A percentile compares a stretch with the other conserved stretches of the same genome.
phyloP scores from a whole-genome alignment of 257 asterid genomes.

The Fraxinus anomala region DNA sequence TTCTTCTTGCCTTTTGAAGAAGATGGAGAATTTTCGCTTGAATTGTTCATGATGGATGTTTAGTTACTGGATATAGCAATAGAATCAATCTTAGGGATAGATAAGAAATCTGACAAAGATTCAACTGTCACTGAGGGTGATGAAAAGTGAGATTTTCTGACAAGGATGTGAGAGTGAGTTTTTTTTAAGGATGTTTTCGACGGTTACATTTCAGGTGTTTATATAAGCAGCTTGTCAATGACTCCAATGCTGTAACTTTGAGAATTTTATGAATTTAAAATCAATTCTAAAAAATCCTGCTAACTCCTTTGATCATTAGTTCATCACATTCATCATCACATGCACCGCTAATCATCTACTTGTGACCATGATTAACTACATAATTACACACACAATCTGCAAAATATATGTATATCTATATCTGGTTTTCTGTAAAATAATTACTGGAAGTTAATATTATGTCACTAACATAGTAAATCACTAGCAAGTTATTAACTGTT shows the following conservation, averaged over 20 bases:
- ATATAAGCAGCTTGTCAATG: constrained; percentile 1
- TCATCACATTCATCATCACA: constrained; percentile 9
- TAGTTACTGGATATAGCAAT: background rate
- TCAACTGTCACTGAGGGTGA: background rate
- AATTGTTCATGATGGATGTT: background rate
- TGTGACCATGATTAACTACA: background rate
- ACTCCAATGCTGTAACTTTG: background rate
- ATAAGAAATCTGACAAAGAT: background rate
- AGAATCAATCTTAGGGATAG: background rate
- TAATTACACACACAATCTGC: background rate
- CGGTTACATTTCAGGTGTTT: background rate
- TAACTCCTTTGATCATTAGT: background rate
- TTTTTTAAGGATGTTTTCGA: background rate
- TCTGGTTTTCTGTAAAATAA: background rate
- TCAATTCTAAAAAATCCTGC: background rate
- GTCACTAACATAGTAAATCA: too few species aligned
- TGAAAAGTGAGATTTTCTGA: constrained; percentile 3
- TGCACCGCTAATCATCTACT: background rate
- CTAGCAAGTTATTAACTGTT: background rate
- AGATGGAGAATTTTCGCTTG: constrained; percentile 30
- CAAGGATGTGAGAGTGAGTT: background rate
- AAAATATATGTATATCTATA: background rate
- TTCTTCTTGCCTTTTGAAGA: constrained; percentile 53
- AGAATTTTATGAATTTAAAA: constrained; percentile 2
- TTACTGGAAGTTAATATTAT: too few species aligned